These are phyloP conservation scores for Dissophora globulifera DNA, from an alignment of 192 early-diverging fungal genomes.

Conservation along the genomic window DNA sequence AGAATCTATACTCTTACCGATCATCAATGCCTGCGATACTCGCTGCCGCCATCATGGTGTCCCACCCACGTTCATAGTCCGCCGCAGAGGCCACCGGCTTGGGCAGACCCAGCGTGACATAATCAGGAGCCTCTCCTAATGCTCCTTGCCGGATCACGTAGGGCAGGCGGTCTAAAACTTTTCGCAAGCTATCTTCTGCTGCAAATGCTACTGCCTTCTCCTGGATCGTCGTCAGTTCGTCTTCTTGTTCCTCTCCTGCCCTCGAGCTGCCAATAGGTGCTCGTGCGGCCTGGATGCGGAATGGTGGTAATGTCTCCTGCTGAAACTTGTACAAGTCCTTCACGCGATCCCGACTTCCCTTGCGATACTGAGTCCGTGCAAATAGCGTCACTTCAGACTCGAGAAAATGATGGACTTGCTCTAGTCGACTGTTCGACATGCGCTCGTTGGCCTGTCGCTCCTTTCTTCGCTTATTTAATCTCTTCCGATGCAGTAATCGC, in stretches of 20 bases:
- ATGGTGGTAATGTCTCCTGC: background rate
- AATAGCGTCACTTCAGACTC: conserved; percentile 13
- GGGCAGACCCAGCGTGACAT: conserved; percentile 2
- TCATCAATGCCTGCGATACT: conserved; percentile 35
- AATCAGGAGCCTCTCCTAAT: conserved; percentile 15
- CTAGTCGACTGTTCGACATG: conserved; percentile 1
- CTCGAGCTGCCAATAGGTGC: background rate
- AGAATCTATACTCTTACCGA: conserved; percentile 7
- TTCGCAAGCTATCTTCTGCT: conserved; percentile 25
- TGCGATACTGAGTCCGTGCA: conserved; percentile 28
- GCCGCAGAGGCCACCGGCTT: conserved; percentile 16
- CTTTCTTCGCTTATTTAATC: background rate
- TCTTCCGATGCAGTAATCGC: background rate
- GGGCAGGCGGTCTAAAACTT: conserved; percentile 19
- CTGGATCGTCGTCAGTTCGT: conserved; percentile 26
- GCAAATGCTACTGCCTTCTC: conserved; percentile 19
- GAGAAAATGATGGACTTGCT: conserved; percentile 14
- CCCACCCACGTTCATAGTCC: conserved; percentile 32
- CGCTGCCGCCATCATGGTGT: conserved; percentile 43
- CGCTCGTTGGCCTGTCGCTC: conserved; percentile 21
- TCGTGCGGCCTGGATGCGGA: background rate
- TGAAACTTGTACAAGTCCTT: conserved; percentile 14
- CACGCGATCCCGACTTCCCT: conserved; percentile 3
- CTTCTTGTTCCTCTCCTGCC: conserved; percentile 11
- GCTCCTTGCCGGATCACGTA: conserved; percentile 44